Evolutionary conservation across 257 asterid genomes (phyloP), one percentile per base, ranked within the genome.

Genomic region (Leonotis leonurus): DNA sequence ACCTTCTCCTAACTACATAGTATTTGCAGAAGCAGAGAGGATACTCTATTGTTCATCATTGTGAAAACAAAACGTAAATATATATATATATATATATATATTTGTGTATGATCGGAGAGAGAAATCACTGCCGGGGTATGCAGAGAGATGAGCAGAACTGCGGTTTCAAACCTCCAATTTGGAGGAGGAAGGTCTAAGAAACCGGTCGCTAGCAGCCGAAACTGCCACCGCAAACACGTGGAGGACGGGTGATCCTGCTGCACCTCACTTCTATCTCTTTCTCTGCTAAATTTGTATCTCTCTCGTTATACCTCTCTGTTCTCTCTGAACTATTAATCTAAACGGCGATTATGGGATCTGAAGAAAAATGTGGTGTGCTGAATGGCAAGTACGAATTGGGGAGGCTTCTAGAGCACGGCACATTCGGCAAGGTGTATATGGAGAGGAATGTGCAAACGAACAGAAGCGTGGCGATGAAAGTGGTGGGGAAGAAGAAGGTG

Each of bases 151-250:
- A 83, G 61, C 56, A 60, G 52, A 64, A 18, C 58, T 56, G 56
- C 80, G 76, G 60, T 63, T 69, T 55, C 67, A 75, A 78, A 78
- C 51, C 85, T 80, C 50, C 81, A 69, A 57, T 33, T 74, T 8
- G 51, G 66, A 61, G 77, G 81, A 65, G 79, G 71, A 3, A 75
- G 70, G 51, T 8, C 77, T 49, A 75, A 62, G 17, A 77, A 69
- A 61, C 68, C 60, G 56, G 80, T 74, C 65, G 52, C 51, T 50
- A 77, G 78, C 68, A 86, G 85, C 81, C 75, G 95, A 37, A 85
- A 76, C 58, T 88, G 95, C 71, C 96, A 85, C 79, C 90, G 95
- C 65, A 88, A 88, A 59, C 88, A 86, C 90, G 87, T 86, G 5
- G 95, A 83, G 20, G 95, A 88, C 90, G 93, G 95, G 76, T 88